These are phyloP conservation scores for Suillus occidentalis DNA, from an alignment of 768 basidiomycete genomes.

Conservation along the genomic window DNA sequence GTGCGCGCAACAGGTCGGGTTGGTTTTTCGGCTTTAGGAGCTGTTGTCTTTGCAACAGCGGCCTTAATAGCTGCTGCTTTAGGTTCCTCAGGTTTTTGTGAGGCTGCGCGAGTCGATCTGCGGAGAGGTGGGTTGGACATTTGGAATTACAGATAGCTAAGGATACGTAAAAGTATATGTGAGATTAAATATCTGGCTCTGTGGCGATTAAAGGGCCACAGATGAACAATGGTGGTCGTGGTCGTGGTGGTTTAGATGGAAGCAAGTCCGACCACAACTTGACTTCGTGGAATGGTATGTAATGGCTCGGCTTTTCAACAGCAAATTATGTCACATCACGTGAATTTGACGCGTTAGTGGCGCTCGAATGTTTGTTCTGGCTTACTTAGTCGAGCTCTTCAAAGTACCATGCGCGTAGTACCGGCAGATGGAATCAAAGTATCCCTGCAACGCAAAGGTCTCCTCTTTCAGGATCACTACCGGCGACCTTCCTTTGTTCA, in stretches of 20 bases:
- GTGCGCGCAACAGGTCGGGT: constrained; percentile 29
- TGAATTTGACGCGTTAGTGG: constrained; percentile 29
- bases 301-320: constrained; percentile 5
- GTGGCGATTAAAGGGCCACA: not conserved
- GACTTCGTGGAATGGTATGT: not conserved
- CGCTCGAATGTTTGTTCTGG: constrained; percentile 2
- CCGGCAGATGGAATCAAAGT: not conserved
- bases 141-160: constrained; percentile 23
- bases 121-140: constrained; percentile 41
- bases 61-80: constrained; percentile 23
- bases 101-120: constrained; percentile 53
- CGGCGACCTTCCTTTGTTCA: not conserved
- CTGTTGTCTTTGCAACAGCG: constrained; percentile 30
- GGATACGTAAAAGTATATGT: constrained; percentile 3
- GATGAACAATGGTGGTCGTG: not conserved
- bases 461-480: constrained; percentile 12
- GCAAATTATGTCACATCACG: constrained; percentile 14
- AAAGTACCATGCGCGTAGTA: not conserved
- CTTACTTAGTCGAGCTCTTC: not conserved
- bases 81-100: constrained; percentile 39
- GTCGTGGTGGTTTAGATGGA: not conserved
- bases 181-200: not conserved
- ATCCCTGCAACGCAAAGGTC: not conserved
- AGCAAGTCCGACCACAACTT: not conserved
- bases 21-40: constrained; percentile 27